Conservation (phyloP, 805 yeast genomes). For the Starmerella stigmatis region DNA sequence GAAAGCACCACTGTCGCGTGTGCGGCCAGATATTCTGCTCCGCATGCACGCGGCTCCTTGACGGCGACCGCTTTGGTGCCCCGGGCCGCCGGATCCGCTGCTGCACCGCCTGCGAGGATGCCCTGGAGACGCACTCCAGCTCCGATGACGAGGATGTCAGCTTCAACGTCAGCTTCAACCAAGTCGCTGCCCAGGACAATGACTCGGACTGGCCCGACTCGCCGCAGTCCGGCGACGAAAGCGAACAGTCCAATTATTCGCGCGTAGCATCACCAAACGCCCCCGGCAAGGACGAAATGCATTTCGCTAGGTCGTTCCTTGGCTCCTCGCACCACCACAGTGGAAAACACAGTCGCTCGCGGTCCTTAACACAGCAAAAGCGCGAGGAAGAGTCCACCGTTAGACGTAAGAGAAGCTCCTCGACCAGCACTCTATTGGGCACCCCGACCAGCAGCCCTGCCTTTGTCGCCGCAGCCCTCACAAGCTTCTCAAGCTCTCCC, state of each 20-base stretch:
- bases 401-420: constrained; percentile 3
- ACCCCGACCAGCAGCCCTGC: background rate
- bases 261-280: background rate
- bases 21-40: constrained; percentile 94
- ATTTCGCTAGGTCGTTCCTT: constrained; percentile 9
- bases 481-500: background rate
- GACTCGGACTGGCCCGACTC: constrained; percentile 6
- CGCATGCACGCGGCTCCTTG: constrained; percentile 61
- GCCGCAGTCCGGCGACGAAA: background rate
- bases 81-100: constrained; percentile 38
- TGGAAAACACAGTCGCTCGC: background rate
- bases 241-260: background rate
- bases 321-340: constrained; percentile 6
- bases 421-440: constrained; percentile 1
- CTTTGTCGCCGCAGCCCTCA: background rate
- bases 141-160: constrained; percentile 35
- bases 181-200: constrained; percentile 1
- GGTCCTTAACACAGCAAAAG: constrained; percentile 2
- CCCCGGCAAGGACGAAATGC: constrained; percentile 1
- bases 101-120: constrained; percentile 23
- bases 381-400: background rate
- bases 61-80: constrained; percentile 51
- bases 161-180: constrained; percentile 8
- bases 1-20: constrained; percentile 89
- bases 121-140: constrained; percentile 17